Base-by-base conservation (phyloP, 2,329 filamentous ascomycete genomes). In the Paecilomyces variotii region DNA sequence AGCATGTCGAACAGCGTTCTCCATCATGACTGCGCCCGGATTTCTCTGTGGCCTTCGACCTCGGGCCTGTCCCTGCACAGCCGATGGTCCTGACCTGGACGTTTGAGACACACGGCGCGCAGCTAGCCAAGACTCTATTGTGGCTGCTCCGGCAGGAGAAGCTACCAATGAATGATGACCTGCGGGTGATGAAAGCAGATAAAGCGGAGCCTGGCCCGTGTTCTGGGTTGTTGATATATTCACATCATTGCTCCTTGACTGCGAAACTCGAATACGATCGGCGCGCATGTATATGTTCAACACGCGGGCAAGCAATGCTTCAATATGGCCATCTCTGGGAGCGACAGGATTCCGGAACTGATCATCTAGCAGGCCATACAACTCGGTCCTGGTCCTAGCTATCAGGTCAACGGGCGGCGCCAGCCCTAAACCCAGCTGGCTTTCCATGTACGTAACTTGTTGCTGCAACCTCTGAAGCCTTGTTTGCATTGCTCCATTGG, bases 131-230 rank as follows among this genome's bases (percentile, higher is more conserved):
- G 60, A 35, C 26, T 61, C 64, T 10, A 64, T 54, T 0, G 59
- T 53, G 14, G 62, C 74, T 1, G 66, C 64, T 50, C 69, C 72
- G 27, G 68, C 61, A 11, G 76, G 74, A 4, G 77, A 73, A 51
- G 76, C 70, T 1, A 80, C 62, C 10, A 80, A 61, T 7, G 75
- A 77, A 57, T 79, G 74, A 30, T 76, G 78, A 1, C 79, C 79
- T 39, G 67, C 65, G 10, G 78, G 76, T 4, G 75, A 76, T 1
- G 76, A 78, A 10, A 80, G 68, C 5, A 80, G 65, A 60, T 79
- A 80, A 39, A 76, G 64, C 24, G 65, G 62, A 24, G 68, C 60
- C 30, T 58, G 54, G 19, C 59, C 52, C 39, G 56, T 9, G 26
- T 61, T 58, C 50, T 59, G 32, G 27, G 27, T 61, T n/a, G 54